Evolutionary conservation across 1,284 basidiomycete species (phyloP), one percentile per base, ranked within the genome.

Genomic region (Vanrija sp.): DNA sequence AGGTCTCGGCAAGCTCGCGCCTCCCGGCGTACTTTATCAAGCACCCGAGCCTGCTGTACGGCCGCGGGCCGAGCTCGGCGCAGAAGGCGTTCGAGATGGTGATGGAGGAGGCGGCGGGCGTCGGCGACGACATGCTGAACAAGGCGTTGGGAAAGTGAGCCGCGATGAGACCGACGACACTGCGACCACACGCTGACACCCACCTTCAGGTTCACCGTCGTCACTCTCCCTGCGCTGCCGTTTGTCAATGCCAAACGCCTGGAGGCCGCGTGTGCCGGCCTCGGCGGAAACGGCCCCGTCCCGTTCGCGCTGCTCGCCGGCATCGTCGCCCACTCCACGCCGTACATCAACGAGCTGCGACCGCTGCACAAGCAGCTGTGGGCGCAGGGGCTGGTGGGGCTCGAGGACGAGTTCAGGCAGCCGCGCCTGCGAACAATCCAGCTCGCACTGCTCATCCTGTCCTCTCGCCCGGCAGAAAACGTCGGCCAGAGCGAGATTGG

Each of bases 341-440:
- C 52, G 3, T 68, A 69, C 57, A 52, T 69, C 6, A 58, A 67
- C 39, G 61, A 53, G 21, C 44, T 73, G 4, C 60, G 63, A 3
- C 58, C 58, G 0, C 55, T 66, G 5, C 69, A 70, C 60, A 64
- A 63, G 43, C 49, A 58, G 25, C 55, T 68, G 14, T 75, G 67
- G 71, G 49, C 56, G n/a, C 57, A 64, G 40, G 65, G 58, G 0
- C 51, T 72, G 1, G 55, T 65, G 7, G 63, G 62, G 0, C 58
- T 75, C 6, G 73, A 75, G 25, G 69, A 71, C 48, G 73, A 73
- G 54, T 75, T 65, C 45, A 61, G 72, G 5, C 63, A 65, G 42
- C 73, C 73, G 0, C 50, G 70, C 21, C 59, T 75, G 6, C 48
- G 64, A 15, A 68, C 67, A 0, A 49, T 75, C 2, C 71, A 73